Evolutionary conservation across 805 yeast genomes (phyloP), one percentile per base, ranked within the genome.

Genomic region (Cyberlindnera sargentensis): DNA sequence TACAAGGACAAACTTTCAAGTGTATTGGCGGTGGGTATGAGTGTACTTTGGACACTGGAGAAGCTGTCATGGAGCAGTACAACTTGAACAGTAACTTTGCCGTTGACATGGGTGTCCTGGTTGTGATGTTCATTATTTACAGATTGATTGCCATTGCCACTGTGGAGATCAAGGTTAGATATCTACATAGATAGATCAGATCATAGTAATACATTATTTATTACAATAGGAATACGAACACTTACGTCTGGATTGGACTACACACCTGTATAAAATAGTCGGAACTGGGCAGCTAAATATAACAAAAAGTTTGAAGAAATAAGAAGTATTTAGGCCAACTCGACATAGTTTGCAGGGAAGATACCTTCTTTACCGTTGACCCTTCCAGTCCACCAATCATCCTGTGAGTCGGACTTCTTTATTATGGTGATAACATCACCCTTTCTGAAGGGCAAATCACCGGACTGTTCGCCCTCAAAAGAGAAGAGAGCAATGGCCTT

Each of bases 311-410:
- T 9, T 8, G 25, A 24, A 24, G 20, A 35, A 11, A 35, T 24
- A 25, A 35, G 28, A 32, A 11, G 23, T 23, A 5, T 23, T 41
- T 31, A 67, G 9, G 68, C 72, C 55, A 90, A 65, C 60, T 90
- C 95, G 36, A 91, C 97, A 60, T 91, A 91, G 62, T 91, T 91
- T 3, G 99, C 99, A 8, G 99, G 99, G 75, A 91, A 91, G 24
- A 90, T 90, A 36, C 99, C 99, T 55, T 86, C 87, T 48, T 66
- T 67, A 9, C 95, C 91, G 52, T 84, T 85, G 43, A 80, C 69
- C 60, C 84, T 80, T 27, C 99, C 99, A 0, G 96, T 88, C 99
- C 99, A 93, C 99, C 99, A 93, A 62, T 93, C 98, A 62, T 93
- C 95, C 40, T 80, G 78, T 10, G 96, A 83, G 7, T 84, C 90